Evolutionary conservation across 1,284 basidiomycete genomes (phyloP).

Genomic region (Apiotrichum mycotoxinovorans): DNA sequence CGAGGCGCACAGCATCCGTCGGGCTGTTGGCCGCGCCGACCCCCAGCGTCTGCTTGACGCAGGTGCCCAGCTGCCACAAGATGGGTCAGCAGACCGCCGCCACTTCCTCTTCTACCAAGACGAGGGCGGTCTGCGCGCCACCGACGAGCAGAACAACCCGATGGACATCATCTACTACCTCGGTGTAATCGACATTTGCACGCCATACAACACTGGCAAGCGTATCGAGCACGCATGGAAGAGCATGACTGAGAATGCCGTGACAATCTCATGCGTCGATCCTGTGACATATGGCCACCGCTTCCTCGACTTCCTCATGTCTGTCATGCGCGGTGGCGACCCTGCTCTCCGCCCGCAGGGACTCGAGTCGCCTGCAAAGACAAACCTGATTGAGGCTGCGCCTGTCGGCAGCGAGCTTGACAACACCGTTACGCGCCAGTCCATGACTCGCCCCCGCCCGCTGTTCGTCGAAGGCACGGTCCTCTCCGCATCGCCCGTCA

Average conservation of each 20-base stretch:
- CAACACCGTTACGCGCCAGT: too few species aligned
- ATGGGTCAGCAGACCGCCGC: constrained; percentile 66
- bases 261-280: constrained; percentile 88
- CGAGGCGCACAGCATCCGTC: constrained; percentile 76
- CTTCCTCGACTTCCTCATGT: constrained; percentile 82
- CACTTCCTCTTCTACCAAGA: constrained; percentile 95
- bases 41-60: constrained; percentile 63
- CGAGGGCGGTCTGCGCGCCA: constrained; percentile 87
- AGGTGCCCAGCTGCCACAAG: constrained; percentile 62
- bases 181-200: constrained; percentile 90
- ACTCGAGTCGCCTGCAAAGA: constrained; percentile 17
- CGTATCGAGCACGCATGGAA: constrained; percentile 89
- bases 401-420: constrained; percentile 1
- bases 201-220: constrained; percentile 78
- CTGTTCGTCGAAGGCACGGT: not conserved
- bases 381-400: not conserved
- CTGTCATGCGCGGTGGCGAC: constrained; percentile 77
- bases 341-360: constrained; percentile 35
- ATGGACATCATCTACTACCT: constrained; percentile 87
- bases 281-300: constrained; percentile 78
- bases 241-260: constrained; percentile 76
- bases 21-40: constrained; percentile 78
- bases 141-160: constrained; percentile 73
- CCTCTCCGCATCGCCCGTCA: not conserved
- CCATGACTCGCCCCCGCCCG: not conserved